Evolutionary conservation across 257 asterid genomes (phyloP), one percentile per base, ranked within the genome.

Genomic region (Ophiorrhiza pumila): DNA sequence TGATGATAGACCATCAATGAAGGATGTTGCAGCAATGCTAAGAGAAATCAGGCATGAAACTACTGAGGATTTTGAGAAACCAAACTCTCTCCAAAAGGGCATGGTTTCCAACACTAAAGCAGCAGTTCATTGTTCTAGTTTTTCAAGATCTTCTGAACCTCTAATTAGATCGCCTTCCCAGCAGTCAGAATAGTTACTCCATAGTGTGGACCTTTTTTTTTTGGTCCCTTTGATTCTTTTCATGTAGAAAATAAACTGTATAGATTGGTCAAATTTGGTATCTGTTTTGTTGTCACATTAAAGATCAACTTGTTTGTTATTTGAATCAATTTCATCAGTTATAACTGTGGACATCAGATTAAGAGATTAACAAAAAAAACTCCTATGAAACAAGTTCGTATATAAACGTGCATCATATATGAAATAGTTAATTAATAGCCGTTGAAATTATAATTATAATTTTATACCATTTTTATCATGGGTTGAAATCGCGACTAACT

Each of bases 1-100:
- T 0, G 85, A 87, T 27, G 93, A 89, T 71, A 83, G 96, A 45
- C 93, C 96, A 14, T 80, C 91, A 66, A 89, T 89, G 93, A 89
- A 86, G 84, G 93, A 89, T 71, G 93, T 89, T 25, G 77, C 83
- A 41, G 91, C 91, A 61, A 87, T 89, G 91, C 85, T 89, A 56
- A 83, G 74, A 79, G 96, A 85, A 71, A 86, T 86, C 80, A 84
- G 81, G 74, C 89, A 89, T 1, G 90, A 76, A 70, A 79, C 78
- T 31, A 79, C 78, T 31, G 86, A 83, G 58, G 91, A 86, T 74
- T 29, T 67, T 1, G 87, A 81, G 75, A 87, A 89, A 71, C 81
- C 81, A 65, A 79, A 76, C 73, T 74, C 76, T 31, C 41, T 58
- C 35, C 46, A 72, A 7, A 69, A 78, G 45, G 84, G 78, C 52